Evolutionary conservation across 31 red algal genomes (phyloP).

Genomic region (Bonnemaisonia californica): DNA sequence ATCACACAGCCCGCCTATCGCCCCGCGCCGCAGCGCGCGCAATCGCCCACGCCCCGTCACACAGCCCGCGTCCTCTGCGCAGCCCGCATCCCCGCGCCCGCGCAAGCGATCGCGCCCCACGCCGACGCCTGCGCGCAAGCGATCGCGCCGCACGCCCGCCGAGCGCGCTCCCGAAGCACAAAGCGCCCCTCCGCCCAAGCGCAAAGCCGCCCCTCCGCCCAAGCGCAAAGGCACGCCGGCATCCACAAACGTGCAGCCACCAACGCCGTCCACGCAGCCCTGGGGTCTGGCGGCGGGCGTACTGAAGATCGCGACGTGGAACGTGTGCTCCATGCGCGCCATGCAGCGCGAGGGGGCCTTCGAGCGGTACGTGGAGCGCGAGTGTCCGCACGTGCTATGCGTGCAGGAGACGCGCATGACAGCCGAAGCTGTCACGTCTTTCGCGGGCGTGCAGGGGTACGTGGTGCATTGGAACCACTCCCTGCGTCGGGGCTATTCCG

Average conservation of each 20-base stretch:
- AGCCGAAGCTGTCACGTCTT: constrained; percentile 19
- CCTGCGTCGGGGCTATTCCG: constrained; percentile 57
- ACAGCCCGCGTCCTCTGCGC: not conserved
- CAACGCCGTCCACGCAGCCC: not conserved
- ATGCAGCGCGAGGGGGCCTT: constrained; percentile 40
- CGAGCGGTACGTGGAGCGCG: constrained; percentile 26
- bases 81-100: not conserved
- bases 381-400: constrained; percentile 67
- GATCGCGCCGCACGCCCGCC: not conserved
- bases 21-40: too few species aligned
- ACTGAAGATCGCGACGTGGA: constrained; percentile 69
- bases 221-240: not conserved
- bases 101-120: not conserved
- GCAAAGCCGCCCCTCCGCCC: not conserved
- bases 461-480: constrained; percentile 66
- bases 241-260: not conserved
- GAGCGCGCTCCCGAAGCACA: not conserved
- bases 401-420: constrained; percentile 82
- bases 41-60: too few species aligned
- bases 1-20: too few species aligned
- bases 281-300: not conserved
- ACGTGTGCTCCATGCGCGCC: constrained; percentile 65
- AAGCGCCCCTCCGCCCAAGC: constrained; percentile 4
- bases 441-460: constrained; percentile 28
- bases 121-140: not conserved